Evolutionary conservation across 345 rosid genomes (phyloP), one percentile per base, ranked within the genome.

Genomic region (Camelina hispida): DNA sequence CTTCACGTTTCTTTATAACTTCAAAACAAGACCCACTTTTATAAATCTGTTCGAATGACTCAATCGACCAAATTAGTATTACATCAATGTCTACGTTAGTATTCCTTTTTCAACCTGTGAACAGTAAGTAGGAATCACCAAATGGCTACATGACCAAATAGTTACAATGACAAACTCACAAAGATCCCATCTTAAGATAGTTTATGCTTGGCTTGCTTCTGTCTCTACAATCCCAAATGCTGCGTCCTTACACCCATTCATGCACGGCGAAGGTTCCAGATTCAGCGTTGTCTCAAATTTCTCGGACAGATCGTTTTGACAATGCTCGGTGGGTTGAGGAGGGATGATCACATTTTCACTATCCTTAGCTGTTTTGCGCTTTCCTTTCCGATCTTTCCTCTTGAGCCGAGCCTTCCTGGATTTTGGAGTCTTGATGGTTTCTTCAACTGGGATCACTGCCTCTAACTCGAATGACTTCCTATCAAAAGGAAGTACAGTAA

Each of bases 401-500:
- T 83, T 91, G 74, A 69, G 68, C 71, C 87, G 86, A 10, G 79
- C 77, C 80, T 78, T 89, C 83, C 84, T 95, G 14, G 86, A 82
- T 80, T 90, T 89, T 6, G 83, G 87, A 79, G 61, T 74, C 62
- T 70, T 78, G 50, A 20, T 68, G 47, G 78, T 69, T 51, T 88
- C 89, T 55, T 81, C 78, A 20, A 72, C 44, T 3, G 69, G 80
- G 63, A 25, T 52, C 16, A 69, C 69, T 1, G 30, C 62, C 82
- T 90, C 92, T 1, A 23, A 59, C 82, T 90, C 93, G 0, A 60
- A 4, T 30, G 82, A 81, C 74, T 88, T 86, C 81, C 90, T 92
- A 74, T 83, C 88, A 75, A 74, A 77, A 23, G 99, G 99, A 77
- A 92, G 59, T 15, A 95, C 96, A 0, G 94, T 90, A 34, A 92